A percentile compares a stretch with the other conserved stretches of the same genome.
phyloP scores from a whole-genome alignment of 1,284 basidiomycete genomes.

The Malassezia yamatoensis region DNA sequence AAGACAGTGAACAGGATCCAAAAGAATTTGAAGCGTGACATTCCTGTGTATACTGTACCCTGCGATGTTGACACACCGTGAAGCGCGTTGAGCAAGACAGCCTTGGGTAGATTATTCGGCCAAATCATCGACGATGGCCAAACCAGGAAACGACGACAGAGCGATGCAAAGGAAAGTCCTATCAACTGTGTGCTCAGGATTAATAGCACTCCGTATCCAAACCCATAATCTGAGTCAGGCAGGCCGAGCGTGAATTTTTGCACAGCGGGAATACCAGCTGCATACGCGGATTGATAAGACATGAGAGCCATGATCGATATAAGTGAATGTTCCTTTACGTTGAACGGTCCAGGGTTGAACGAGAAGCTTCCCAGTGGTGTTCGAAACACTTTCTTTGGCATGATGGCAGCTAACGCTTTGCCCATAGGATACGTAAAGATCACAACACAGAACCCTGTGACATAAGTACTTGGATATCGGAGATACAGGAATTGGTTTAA shows the following conservation, averaged over 20 bases:
- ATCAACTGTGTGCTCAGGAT: slow-evolving; percentile 51
- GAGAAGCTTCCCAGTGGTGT: slow-evolving; percentile 59
- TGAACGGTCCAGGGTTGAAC: slow-evolving; percentile 92
- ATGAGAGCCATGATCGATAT: slow-evolving; percentile 91
- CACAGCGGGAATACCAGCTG: slow-evolving; percentile 47
- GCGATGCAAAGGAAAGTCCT: slow-evolving; percentile 36
- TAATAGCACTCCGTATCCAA: slow-evolving; percentile 47
- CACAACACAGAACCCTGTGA: slow-evolving; percentile 28
- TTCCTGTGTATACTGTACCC: slow-evolving; percentile 35
- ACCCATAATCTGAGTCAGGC: not conserved
- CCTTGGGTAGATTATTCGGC: slow-evolving; percentile 34
- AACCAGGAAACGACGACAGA: slow-evolving; percentile 36
- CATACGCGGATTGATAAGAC: slow-evolving; percentile 60
- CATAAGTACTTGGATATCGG: slow-evolving; percentile 33
- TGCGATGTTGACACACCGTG: slow-evolving; percentile 29
- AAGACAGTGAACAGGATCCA: slow-evolving; percentile 23
- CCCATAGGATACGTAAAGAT: slow-evolving; percentile 76
- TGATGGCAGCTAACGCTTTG: slow-evolving; percentile 66
- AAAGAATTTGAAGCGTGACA: slow-evolving; percentile 49
- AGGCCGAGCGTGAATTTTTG: slow-evolving; percentile 50
- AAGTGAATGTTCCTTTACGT: slow-evolving; percentile 88
- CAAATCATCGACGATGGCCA: slow-evolving; percentile 43
- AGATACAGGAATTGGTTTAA: slow-evolving; percentile 36
- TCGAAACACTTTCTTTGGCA: slow-evolving; percentile 68
- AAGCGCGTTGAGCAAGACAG: slow-evolving; percentile 32